A percentile compares a stretch with the other conserved stretches of the same genome.
phyloP scores from a whole-genome alignment of 441 rosid genomes.

The Capsella rubella region DNA sequence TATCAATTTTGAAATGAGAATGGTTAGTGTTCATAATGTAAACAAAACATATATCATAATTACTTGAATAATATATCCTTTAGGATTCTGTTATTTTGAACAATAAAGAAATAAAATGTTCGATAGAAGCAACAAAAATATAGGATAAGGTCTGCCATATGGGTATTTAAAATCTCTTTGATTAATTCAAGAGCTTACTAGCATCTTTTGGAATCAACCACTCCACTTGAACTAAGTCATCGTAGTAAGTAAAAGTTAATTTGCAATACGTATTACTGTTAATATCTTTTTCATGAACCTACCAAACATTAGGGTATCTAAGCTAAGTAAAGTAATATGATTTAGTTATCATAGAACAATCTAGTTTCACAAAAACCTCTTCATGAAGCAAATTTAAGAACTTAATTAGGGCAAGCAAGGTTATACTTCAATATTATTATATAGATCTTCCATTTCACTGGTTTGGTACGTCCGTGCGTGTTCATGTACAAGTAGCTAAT shows the following conservation, averaged over 20 bases:
- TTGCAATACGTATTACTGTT: neutral
- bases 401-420: neutral
- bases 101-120: neutral
- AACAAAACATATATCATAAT: neutral
- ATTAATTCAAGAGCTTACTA: neutral
- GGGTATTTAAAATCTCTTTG: neutral
- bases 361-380: neutral
- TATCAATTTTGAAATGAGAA: neutral
- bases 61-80: neutral
- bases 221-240: neutral
- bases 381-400: constrained; percentile 1
- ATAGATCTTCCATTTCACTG: neutral
- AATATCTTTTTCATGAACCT: neutral
- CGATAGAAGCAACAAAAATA: neutral
- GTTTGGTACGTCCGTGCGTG: neutral
- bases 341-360: neutral
- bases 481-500: neutral
- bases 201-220: neutral
- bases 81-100: neutral
- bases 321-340: too few relatives aligned
- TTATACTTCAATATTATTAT: neutral
- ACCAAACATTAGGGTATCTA: too few relatives aligned
- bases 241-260: neutral
- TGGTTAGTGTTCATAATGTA: neutral
- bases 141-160: neutral